phyloP scores from a whole-genome alignment of 805 yeast species.

The Hanseniaspora singularis region DNA sequence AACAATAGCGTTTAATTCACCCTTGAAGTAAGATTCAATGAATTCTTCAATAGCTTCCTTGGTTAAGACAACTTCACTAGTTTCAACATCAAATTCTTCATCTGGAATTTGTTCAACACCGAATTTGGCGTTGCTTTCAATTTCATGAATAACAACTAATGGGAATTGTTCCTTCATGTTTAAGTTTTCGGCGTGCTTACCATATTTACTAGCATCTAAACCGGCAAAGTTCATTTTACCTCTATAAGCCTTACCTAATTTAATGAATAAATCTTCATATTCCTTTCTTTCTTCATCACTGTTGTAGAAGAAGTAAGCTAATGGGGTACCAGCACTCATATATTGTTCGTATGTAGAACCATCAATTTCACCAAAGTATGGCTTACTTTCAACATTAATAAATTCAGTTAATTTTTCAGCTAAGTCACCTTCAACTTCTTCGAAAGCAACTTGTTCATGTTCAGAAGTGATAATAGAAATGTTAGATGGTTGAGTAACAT shows the following conservation, averaged over 20 bases:
- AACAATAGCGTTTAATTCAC: slow-evolving; percentile 56
- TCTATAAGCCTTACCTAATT: slow-evolving; percentile 61
- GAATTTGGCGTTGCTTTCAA: slow-evolving; percentile 56
- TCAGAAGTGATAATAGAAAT: slow-evolving; percentile 27
- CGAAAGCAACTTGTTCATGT: slow-evolving; percentile 14
- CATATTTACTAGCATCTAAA: slow-evolving; percentile 66
- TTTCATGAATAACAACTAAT: slow-evolving; percentile 76
- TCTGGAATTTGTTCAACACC: slow-evolving; percentile 50
- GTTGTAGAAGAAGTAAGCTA: slow-evolving; percentile 80
- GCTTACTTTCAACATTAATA: slow-evolving; percentile 50
- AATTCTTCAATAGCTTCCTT: slow-evolving; percentile 46
- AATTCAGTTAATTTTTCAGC: slow-evolving; percentile 24
- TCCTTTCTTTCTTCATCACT: slow-evolving; percentile 52
- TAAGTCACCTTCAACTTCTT: slow-evolving; percentile 15
- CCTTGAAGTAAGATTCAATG: slow-evolving; percentile 50
- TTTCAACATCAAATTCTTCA: slow-evolving; percentile 23
- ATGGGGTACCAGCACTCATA: slow-evolving; percentile 59
- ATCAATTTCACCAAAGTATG: slow-evolving; percentile 76
- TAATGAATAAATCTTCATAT: slow-evolving; percentile 40
- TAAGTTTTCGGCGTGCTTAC: slow-evolving; percentile 76
- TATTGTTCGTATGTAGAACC: slow-evolving; percentile 67
- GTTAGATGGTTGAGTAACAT: slow-evolving; percentile 20
- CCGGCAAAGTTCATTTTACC: slow-evolving; percentile 81
- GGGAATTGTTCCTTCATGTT: slow-evolving; percentile 82
- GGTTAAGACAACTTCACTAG: slow-evolving; percentile 32